A percentile compares a stretch with the other conserved stretches of the same genome.
These are phyloP conservation scores for Hypoxylon sp. DNA, from an alignment of 2,329 filamentous ascomycete genomes.

Conservation along the genomic window DNA sequence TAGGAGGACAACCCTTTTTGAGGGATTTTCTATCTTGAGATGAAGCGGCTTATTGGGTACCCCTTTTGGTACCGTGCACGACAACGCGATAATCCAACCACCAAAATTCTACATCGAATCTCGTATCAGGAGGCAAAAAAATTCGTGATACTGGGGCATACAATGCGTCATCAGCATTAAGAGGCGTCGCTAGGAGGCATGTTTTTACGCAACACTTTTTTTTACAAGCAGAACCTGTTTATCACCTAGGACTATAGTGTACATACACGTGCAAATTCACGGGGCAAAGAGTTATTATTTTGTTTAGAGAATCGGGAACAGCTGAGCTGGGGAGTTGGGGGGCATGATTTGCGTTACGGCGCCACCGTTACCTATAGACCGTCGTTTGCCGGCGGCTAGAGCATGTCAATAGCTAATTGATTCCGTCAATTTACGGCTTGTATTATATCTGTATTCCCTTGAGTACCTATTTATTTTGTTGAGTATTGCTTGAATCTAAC, in stretches of 20 bases:
- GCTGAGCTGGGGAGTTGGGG: slow-evolving; percentile 36
- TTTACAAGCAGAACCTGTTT: slow-evolving; percentile 26
- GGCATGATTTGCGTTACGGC: slow-evolving; percentile 19
- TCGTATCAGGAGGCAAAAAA: slow-evolving; percentile 29
- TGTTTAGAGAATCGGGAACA: slow-evolving; percentile 31
- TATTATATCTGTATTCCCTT: too few species aligned
- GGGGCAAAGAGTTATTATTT: slow-evolving; percentile 16
- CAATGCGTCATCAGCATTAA: slow-evolving; percentile 37
- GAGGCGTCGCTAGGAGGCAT: slow-evolving; percentile 35
- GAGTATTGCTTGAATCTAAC: too few species aligned
- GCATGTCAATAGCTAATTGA: slow-evolving; percentile 38
- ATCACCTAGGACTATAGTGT: slow-evolving; percentile 36
- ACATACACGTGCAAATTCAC: slow-evolving; percentile 25
- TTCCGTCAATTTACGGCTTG: slow-evolving; percentile 20
- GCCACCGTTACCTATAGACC: slow-evolving; percentile 19
- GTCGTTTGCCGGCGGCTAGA: slow-evolving; percentile 21
- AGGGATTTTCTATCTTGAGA: slow-evolving; percentile 36
- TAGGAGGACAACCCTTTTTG: slow-evolving; percentile 34
- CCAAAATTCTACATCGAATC: slow-evolving; percentile 14
- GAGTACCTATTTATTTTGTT: too few species aligned
- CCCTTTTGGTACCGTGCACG: slow-evolving; percentile 12
- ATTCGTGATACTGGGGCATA: slow-evolving; percentile 29
- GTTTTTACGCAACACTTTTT: slow-evolving; percentile 20
- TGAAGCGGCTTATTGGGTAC: slow-evolving; percentile 26
- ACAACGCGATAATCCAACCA: slow-evolving; percentile 12